Evolutionary conservation across 148 eudicot genomes (phyloP), one percentile per base, ranked within the genome.

Genomic region (Fagopyrum esculentum): DNA sequence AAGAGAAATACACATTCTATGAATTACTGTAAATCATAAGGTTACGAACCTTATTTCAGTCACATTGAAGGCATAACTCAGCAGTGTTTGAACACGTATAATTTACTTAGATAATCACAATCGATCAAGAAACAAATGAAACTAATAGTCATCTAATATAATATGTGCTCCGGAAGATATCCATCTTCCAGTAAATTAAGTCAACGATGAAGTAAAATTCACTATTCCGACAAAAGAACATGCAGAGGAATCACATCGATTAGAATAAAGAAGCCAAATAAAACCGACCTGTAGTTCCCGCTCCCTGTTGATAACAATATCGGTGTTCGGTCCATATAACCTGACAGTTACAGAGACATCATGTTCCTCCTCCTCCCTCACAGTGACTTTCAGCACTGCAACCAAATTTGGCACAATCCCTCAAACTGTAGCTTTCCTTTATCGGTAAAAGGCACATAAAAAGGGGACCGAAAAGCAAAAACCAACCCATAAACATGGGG

Each of bases 301-400:
- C 75, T 90, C 89, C 71, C 99, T 95, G 69, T 95, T 81, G 82
- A 95, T 89, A 50, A 95, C 96, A 82, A 84, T 90, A 30, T 95
- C 99, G 46, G 99, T 95, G 83, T 95, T 95, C 50, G 97, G 99
- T 57, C 99, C 99, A 82, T 92, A 95, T 82, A 95, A 72, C 76
- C 99, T 86, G 70, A 95, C 89, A 6, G 92, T 89, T 56, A 85
- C 61, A 19, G 82, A 73, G 70, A 83, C 90, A 29, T 74, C 80
- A 54, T 76, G 80, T n/a, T 85, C 90, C 54, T 77, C 80, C 49
- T 84, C 86, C 78, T 92, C 96, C 68, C 63, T 85, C 59, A 89
- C 87, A 55, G 96, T 85, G 47, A 92, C 94, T 91, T 90, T 95
- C 83, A 95, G 83, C 80, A 95, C 99, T 95, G 89, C 84, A 83